phyloP scores from a whole-genome alignment of 371 early-diverging fungal species.

The Umbelopsis sp. region DNA sequence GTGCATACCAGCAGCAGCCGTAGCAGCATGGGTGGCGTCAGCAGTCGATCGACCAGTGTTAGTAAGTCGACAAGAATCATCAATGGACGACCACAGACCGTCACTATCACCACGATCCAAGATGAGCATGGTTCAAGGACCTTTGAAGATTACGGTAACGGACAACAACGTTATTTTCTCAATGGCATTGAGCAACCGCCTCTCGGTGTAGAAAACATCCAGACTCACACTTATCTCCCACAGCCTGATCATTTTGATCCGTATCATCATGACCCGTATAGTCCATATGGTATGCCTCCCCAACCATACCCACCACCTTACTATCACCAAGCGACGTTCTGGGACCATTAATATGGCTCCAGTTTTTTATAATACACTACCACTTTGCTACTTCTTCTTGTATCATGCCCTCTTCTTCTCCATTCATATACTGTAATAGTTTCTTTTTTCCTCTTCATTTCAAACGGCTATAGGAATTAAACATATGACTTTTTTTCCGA shows the following conservation, averaged over 20 bases:
- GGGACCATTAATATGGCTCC: neutral
- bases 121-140: slow-evolving; percentile 44
- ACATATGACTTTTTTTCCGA: neutral
- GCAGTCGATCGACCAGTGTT: slow-evolving; percentile 32
- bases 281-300: neutral
- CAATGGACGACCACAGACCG: slow-evolving; percentile 41
- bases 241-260: too few species aligned
- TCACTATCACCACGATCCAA: slow-evolving; percentile 38
- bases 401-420: neutral
- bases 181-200: slow-evolving; percentile 39
- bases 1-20: neutral
- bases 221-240: neutral
- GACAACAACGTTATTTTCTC: slow-evolving; percentile 28
- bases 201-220: slow-evolving; percentile 1
- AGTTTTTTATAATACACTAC: too few species aligned
- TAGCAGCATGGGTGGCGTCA: neutral
- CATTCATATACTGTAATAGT: too few species aligned
- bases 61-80: slow-evolving; percentile 33
- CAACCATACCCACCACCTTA: slow-evolving; percentile 1
- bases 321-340: neutral
- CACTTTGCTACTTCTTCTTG: neutral
- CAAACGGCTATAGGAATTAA: neutral
- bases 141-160: slow-evolving; percentile 47
- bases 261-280: too few species aligned
- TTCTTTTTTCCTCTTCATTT: too few species aligned